Evolutionary conservation across 306 rosid genomes (phyloP), one percentile per base, ranked within the genome.

Genomic region (Vigna unguiculata): DNA sequence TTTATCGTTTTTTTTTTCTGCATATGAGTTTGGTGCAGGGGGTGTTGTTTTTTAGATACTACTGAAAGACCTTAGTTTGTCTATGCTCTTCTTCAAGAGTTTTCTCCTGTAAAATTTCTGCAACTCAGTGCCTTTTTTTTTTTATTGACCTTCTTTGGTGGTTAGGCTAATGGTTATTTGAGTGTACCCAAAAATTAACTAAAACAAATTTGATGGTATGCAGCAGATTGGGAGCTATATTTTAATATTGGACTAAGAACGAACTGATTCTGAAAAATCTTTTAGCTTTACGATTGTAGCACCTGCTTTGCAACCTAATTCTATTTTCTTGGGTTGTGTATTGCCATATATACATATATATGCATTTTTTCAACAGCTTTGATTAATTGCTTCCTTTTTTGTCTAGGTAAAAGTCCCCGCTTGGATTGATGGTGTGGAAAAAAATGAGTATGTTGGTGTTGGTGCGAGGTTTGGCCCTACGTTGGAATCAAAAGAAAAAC

Each of bases 391-490:
- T 61, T 79, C 30, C 47, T 63, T 78, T 28, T 62, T 14, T 80
- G 32, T 47, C 2, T 65, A 95, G 99, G 98, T 95, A 47, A 95
- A 95, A 87, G 90, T 95, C 78, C 93, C 99, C 34, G 92, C 92
- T 72, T 92, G 89, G 96, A 76, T 95, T 69, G 80, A 89, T 34
- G 90, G 90, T 67, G 69, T 85, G 69, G 97, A 92, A 76, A 81
- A 54, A 21, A 61, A 16, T 36, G 97, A 89, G 78, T 92, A 88
- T 86, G 99, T 91, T 81, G 99, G 99, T 49, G 92, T 95, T 46
- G 99, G 99, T 61, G 99, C 99, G 32, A 90, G 99, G 67, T 95
- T 95, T 78, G 99, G 99, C 68, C 89, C 86, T 11, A 88, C 96
- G 7, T 74, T 95, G 88, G 97, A 92, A 78, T 92, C 97, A 1